A percentile compares a stretch with the other conserved stretches of the same genome.
Evolutionary conservation across 805 yeast genomes (phyloP).

Genomic region (Saccharomycopsis microspora): DNA sequence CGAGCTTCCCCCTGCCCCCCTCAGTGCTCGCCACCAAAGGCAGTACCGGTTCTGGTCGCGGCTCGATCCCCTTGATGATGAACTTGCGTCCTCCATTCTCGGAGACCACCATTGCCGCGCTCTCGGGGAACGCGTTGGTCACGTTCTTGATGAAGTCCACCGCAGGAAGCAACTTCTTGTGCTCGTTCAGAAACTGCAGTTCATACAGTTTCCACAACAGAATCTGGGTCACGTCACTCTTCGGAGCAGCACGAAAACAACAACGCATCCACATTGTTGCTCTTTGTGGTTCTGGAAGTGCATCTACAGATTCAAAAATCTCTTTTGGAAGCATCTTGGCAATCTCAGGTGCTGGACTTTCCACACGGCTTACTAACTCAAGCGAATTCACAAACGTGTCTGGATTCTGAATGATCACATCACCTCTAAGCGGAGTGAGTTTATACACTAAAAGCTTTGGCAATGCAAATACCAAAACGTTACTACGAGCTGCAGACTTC

Average conservation of each 20-base stretch:
- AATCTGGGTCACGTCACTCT: slow-evolving; percentile 88
- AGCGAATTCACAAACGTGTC: slow-evolving; percentile 20
- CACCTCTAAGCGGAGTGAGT: slow-evolving; percentile 23
- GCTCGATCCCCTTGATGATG: slow-evolving; percentile 89
- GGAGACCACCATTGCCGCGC: slow-evolving; percentile 86
- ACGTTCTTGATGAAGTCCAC: slow-evolving; percentile 96
- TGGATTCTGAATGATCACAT: slow-evolving; percentile 26
- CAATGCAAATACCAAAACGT: slow-evolving; percentile 44
- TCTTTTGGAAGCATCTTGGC: slow-evolving; percentile 51
- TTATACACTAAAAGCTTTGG: slow-evolving; percentile 50
- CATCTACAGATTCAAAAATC: slow-evolving; percentile 48
- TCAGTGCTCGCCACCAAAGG: slow-evolving; percentile 4
- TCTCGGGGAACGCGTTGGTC: slow-evolving; percentile 73
- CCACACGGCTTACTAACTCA: slow-evolving; percentile 44
- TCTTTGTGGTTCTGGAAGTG: slow-evolving; percentile 72
- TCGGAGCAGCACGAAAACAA: slow-evolving; percentile 67
- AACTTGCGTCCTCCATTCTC: slow-evolving; percentile 64
- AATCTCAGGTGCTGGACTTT: slow-evolving; percentile 48
- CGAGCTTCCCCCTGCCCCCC: not conserved
- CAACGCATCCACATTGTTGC: slow-evolving; percentile 94
- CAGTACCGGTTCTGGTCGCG: slow-evolving; percentile 49
- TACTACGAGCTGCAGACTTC: slow-evolving; percentile 34
- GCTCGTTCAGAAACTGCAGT: slow-evolving; percentile 60
- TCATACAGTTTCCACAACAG: slow-evolving; percentile 95
- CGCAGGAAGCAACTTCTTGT: slow-evolving; percentile 68